Conservation (phyloP, 2,329 filamentous ascomycete genomes). For the Botryotinia convoluta region DNA sequence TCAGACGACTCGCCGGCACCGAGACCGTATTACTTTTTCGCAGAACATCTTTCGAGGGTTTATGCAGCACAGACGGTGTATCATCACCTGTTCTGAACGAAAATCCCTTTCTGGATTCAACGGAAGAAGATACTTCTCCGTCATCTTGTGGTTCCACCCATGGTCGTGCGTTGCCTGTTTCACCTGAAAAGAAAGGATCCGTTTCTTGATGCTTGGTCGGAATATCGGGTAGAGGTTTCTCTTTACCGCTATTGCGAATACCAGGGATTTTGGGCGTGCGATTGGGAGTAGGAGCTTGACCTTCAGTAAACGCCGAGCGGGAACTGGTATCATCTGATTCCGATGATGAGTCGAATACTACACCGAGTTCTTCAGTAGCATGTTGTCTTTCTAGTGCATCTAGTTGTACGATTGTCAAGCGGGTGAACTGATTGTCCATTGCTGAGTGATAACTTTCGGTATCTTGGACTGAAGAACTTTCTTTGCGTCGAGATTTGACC, state of each 20-base stretch:
- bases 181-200: not conserved
- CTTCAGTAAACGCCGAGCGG: not conserved
- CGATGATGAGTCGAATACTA: conserved; percentile 26
- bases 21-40: not conserved
- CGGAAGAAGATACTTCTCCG: not conserved
- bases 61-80: not conserved
- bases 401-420: conserved; percentile 19
- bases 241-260: not conserved
- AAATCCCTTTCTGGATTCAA: conserved; percentile 25
- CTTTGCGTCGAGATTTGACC: not conserved
- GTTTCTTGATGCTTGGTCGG: not conserved
- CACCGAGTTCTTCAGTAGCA: conserved; percentile 19
- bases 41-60: not conserved
- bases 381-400: conserved; percentile 22
- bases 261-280: not conserved
- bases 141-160: not conserved
- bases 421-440: not conserved
- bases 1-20: not conserved
- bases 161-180: not conserved
- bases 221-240: conserved; percentile 28
- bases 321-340: conserved; percentile 25
- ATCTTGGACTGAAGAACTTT: conserved; percentile 4
- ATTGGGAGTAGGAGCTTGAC: not conserved
- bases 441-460: conserved; percentile 6
- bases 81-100: conserved; percentile 35